Percentiles rank a stretch among this genome's conserved stretches.
These are phyloP conservation scores for Xylaria sp. DNA, from an alignment of 2,329 filamentous ascomycete species.

Conservation along the genomic window DNA sequence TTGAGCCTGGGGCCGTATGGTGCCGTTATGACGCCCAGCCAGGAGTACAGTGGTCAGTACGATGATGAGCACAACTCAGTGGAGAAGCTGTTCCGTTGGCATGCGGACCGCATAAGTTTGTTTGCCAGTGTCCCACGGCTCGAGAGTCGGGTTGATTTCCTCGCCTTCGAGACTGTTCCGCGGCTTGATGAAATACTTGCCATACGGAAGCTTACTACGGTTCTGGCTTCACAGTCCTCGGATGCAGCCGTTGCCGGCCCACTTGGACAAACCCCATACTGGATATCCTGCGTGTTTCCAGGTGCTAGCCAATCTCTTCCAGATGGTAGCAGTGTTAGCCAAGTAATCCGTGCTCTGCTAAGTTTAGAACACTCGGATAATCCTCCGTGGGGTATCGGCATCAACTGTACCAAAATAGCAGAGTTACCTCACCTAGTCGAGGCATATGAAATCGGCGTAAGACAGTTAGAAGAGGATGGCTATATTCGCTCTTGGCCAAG, in stretches of 20 bases:
- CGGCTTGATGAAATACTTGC: constrained; percentile 70
- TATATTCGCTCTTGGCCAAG: constrained; percentile 58
- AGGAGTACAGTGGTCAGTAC: constrained; percentile 73
- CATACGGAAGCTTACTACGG: constrained; percentile 59
- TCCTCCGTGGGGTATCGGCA: constrained; percentile 70
- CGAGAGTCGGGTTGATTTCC: constrained; percentile 59
- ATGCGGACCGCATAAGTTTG: constrained; percentile 63
- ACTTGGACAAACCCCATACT: constrained; percentile 57
- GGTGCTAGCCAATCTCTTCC: constrained; percentile 64
- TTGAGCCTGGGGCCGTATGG: constrained; percentile 75
- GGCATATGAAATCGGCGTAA: constrained; percentile 64
- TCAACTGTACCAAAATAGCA: constrained; percentile 75
- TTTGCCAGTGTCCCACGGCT: constrained; percentile 58
- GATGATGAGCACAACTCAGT: constrained; percentile 59
- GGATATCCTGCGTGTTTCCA: constrained; percentile 73
- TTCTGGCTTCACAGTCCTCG: constrained; percentile 44
- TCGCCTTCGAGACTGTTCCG: constrained; percentile 75
- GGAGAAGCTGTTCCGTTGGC: constrained; percentile 65
- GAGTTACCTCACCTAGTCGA: constrained; percentile 67
- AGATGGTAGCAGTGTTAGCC: constrained; percentile 62
- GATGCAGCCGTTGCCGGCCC: constrained; percentile 37
- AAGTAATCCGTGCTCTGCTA: constrained; percentile 53
- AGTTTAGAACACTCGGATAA: constrained; percentile 38
- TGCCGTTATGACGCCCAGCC: constrained; percentile 72
- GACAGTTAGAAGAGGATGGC: constrained; percentile 51